Percentiles rank a stretch among this genome's conserved stretches.
Evolutionary conservation across 352 stramenopile species (phyloP).

Genomic region (Phytophthora sp.): DNA sequence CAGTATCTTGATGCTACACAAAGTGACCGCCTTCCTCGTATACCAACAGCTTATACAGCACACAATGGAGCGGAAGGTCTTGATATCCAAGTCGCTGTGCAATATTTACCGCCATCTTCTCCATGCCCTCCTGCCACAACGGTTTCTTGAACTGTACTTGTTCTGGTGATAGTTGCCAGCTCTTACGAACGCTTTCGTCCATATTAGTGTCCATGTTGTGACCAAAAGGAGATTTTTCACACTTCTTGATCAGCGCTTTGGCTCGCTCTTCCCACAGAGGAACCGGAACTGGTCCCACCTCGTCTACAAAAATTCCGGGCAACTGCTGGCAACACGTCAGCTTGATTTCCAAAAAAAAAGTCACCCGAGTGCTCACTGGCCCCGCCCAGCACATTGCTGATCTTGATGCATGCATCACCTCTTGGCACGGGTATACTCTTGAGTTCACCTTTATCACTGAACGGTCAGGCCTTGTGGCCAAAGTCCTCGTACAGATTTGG

Average conservation of each 20-base stretch:
- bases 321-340: constrained; percentile 1
- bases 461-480: not conserved
- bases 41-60: constrained; percentile 50
- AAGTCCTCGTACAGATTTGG: constrained; percentile 4
- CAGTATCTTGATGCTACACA: constrained; percentile 45
- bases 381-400: constrained; percentile 17
- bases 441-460: not conserved
- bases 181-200: constrained; percentile 27
- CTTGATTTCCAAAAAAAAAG: constrained; percentile 15
- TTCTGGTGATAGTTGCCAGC: constrained; percentile 21
- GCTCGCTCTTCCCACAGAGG: constrained; percentile 9
- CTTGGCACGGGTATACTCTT: not conserved
- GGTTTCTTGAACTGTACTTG: constrained; percentile 14
- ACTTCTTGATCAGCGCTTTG: constrained; percentile 13
- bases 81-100: constrained; percentile 12
- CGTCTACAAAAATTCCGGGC: constrained; percentile 20
- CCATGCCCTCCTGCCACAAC: constrained; percentile 1
- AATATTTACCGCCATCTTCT: constrained; percentile 6
- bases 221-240: constrained; percentile 34
- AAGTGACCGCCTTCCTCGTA: constrained; percentile 48
- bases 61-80: constrained; percentile 13
- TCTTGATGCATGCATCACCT: not conserved
- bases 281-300: constrained; percentile 18
- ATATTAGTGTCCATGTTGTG: constrained; percentile 26
- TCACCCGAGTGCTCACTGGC: not conserved